Conservation (phyloP, 176 grass and related monocot genomes). For the Bothriochloa decipiens region DNA sequence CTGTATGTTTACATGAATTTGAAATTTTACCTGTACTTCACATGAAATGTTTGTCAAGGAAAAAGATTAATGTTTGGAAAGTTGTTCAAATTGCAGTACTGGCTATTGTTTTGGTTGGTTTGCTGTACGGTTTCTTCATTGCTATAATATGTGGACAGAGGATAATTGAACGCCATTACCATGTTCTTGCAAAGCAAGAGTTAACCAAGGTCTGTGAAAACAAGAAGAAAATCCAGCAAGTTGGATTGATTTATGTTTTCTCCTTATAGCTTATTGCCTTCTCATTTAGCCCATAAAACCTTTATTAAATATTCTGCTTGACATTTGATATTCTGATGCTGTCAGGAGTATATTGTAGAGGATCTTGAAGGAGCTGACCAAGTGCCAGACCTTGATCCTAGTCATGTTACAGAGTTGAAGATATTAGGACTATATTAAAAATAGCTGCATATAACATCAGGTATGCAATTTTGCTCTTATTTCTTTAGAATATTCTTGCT, state of each 20-base stretch:
- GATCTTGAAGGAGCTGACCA: constrained; percentile 74
- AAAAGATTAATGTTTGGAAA: constrained; percentile 33
- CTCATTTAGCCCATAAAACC: neutral
- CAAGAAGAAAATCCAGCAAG: constrained; percentile 35
- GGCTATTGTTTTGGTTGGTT: constrained; percentile 88
- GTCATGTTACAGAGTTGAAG: constrained; percentile 79
- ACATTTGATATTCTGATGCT: constrained; percentile 36
- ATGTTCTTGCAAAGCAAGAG: constrained; percentile 96
- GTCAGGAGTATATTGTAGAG: constrained; percentile 91
- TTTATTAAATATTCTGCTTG: constrained; percentile 15
- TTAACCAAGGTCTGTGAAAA: constrained; percentile 81
- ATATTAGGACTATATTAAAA: constrained; percentile 90
- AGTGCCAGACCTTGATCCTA: constrained; percentile 83
- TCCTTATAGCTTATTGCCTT: constrained; percentile 5
- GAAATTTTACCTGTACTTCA: neutral
- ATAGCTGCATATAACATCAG: constrained; percentile 49
- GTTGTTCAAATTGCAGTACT: constrained; percentile 73
- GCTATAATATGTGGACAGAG: constrained; percentile 99
- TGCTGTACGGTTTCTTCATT: constrained; percentile 99
- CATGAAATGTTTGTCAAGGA: constrained; percentile 26
- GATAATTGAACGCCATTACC: constrained; percentile 93
- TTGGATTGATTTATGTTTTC: constrained; percentile 10
- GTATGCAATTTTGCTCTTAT: constrained; percentile 20
- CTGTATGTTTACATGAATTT: constrained; percentile 5
- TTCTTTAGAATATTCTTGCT: constrained; percentile 27